These are phyloP conservation scores for Centella asiatica DNA, from an alignment of 129 eudicot genomes.

Conservation along the genomic window DNA sequence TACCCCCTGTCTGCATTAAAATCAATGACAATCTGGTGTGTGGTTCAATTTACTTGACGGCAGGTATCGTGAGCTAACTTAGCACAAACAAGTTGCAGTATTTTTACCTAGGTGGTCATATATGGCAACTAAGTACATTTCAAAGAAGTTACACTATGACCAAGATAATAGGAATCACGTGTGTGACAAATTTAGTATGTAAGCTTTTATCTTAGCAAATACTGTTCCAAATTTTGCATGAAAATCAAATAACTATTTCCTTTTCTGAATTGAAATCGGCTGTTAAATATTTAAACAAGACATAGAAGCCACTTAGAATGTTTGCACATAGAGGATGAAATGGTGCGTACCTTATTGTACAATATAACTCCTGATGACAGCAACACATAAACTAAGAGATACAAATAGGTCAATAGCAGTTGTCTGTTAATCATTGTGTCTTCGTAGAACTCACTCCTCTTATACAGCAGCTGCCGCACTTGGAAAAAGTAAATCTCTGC, in stretches of 20 bases:
- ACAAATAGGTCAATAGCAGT: constrained; percentile 50
- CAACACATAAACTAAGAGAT: constrained; percentile 45
- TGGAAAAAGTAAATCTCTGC: not conserved
- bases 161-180: too few relatives aligned
- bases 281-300: not conserved
- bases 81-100: too few relatives aligned
- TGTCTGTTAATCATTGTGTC: constrained; percentile 45
- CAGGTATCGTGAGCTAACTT: too few relatives aligned
- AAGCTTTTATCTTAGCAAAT: too few relatives aligned
- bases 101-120: too few relatives aligned
- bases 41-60: too few relatives aligned
- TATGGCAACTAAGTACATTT: too few relatives aligned
- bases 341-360: constrained; percentile 47
- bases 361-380: constrained; percentile 69
- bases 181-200: too few relatives aligned
- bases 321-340: not conserved
- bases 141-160: too few relatives aligned
- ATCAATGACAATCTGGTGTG: too few relatives aligned
- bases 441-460: not conserved
- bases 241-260: not conserved
- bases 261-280: not conserved
- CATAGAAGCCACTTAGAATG: not conserved
- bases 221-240: not conserved
- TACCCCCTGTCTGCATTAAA: too few relatives aligned
- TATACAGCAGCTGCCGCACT: constrained; percentile 2